Evolutionary conservation across 2,329 filamentous ascomycete genomes (phyloP).

Genomic region (Harringtonia aguacate): DNA sequence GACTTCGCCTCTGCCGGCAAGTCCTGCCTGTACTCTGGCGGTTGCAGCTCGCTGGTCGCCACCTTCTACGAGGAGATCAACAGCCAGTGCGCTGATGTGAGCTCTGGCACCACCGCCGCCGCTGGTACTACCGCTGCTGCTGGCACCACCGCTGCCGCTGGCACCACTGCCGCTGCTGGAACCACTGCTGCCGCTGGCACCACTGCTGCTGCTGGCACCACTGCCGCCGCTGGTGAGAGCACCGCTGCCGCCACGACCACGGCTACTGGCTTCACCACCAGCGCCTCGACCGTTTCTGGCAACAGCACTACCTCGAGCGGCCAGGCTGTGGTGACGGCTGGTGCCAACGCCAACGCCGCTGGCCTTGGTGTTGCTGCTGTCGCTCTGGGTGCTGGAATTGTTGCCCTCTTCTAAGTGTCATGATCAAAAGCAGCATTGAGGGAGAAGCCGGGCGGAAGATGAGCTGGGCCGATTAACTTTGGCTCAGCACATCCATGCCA

Average conservation of each 20-base stretch:
- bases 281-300: not conserved
- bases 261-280: not conserved
- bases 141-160: no score
- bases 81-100: no score
- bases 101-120: no score
- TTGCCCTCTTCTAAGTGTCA: not conserved
- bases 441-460: no score
- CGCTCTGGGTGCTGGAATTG: not conserved
- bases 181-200: not conserved
- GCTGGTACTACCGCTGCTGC: no score
- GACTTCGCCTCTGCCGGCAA: not conserved
- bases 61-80: not conserved
- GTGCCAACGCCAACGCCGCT: not conserved
- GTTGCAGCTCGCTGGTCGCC: not conserved
- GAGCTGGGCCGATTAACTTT: no score
- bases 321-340: conserved; percentile 1
- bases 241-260: not conserved
- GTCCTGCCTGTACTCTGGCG: not conserved
- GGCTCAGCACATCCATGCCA: no score
- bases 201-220: not conserved
- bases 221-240: not conserved
- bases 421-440: no score
- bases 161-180: no score
- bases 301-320: not conserved
- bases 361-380: not conserved